A percentile compares a stretch with the other conserved stretches of the same genome.
Evolutionary conservation across 345 rosid species (phyloP).

Genomic region (Citrus inodora): DNA sequence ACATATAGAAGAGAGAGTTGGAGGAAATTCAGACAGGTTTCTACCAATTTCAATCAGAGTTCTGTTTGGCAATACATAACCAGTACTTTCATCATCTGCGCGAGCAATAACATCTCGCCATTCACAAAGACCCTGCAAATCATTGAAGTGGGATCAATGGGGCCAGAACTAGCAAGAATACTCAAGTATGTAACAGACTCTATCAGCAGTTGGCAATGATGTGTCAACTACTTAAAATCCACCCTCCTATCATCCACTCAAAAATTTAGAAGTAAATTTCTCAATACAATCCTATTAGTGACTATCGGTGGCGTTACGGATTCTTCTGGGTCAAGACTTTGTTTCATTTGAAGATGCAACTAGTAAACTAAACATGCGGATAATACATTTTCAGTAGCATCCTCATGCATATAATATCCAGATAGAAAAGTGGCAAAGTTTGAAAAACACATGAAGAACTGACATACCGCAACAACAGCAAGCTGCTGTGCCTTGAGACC

Average conservation of each 20-base stretch:
- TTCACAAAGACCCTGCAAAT: slow-evolving; percentile 69
- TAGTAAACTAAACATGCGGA: neutral
- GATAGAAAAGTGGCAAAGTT: neutral
- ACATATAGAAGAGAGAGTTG: neutral
- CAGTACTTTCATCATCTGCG: slow-evolving; percentile 87
- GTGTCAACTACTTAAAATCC: neutral
- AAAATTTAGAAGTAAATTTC: neutral
- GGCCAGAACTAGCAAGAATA: neutral
- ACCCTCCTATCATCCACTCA: neutral
- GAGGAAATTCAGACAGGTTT: slow-evolving; percentile 8
- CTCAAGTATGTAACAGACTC: neutral
- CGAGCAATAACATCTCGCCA: slow-evolving; percentile 91
- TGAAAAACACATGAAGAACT: neutral
- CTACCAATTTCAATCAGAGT: slow-evolving; percentile 82
- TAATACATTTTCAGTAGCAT: neutral
- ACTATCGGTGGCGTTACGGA: neutral
- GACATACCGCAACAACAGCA: slow-evolving; percentile 73
- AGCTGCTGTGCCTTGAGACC: slow-evolving; percentile 74
- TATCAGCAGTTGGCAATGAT: neutral
- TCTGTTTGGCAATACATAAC: slow-evolving; percentile 83
- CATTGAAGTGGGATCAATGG: slow-evolving; percentile 3
- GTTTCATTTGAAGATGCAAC: neutral
- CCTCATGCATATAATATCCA: neutral
- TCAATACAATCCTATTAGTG: neutral
- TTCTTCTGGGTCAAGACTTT: neutral